Base-by-base conservation (phyloP, 148 eudicot genomes). In the Arbutus unedo region DNA sequence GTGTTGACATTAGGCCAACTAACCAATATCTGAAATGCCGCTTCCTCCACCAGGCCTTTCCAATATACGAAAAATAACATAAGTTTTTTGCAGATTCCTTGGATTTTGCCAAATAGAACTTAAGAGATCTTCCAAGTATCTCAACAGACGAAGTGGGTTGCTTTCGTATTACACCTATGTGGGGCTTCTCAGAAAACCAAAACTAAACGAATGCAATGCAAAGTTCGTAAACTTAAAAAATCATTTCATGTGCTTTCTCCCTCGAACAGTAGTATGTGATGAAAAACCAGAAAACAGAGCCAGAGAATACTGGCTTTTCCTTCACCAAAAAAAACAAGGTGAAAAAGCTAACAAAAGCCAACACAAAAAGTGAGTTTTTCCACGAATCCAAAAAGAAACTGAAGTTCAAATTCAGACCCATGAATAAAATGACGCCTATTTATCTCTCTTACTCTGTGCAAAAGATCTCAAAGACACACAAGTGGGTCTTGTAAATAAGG, bases 181-280 rank as follows among this genome's bases (percentile, higher is more conserved):
- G 70, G 86, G 84, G 80, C 85, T 86, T 82, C 91, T 88, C 82
- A 83, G 84, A 81, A 76, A 79, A 73, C 89, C 90, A 25, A 85
- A 85, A 91, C 75, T 90, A 85, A 87, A 77, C 51, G 11, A 72
- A 45, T 79, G 49, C 7, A 70, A 23, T 54, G 48, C 77, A 77
- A 82, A 64, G 44, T 68, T 81, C 75, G 81, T 57, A 76, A 74
- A 53, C 6, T 59, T n/a, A 19, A 19, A 59, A 88, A 50, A 76
- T 53, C 79, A 48, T 21, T 89, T 88, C 86, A 81, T 83, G 71
- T 89, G 81, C 87, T 85, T 89, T 89, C 82, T 82, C 16, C 79
- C 80, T 87, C 10, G n/a, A n/a, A n/a, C n/a, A n/a, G n/a, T n/a
- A n/a, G n/a, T n/a, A n/a, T n/a, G n/a, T n/a, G n/a, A n/a, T n/a